Conservation (phyloP, 1,284 basidiomycete species). For the Marasmius oreades region DNA sequence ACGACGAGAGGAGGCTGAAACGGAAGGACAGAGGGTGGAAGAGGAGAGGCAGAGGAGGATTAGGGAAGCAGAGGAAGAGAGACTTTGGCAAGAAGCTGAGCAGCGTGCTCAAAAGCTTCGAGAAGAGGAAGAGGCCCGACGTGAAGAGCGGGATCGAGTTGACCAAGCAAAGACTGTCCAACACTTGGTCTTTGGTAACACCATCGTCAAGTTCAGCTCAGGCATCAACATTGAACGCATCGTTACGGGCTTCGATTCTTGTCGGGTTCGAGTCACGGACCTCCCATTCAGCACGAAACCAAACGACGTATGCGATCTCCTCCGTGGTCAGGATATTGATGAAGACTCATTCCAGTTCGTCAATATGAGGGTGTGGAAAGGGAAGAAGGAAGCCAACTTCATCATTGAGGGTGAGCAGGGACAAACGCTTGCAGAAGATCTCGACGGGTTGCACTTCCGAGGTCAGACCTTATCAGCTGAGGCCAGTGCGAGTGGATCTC, state of each 20-base stretch:
- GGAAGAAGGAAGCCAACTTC: constrained; percentile 32
- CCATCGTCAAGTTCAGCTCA: constrained; percentile 41
- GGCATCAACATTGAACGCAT: constrained; percentile 39
- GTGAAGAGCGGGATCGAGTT: constrained; percentile 18
- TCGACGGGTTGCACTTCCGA: constrained; percentile 42
- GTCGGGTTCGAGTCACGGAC: constrained; percentile 37
- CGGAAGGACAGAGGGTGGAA: not conserved
- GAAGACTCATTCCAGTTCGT: constrained; percentile 27
- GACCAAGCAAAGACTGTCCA: constrained; percentile 38
- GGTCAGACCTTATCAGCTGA: constrained; percentile 36
- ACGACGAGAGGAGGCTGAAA: not conserved
- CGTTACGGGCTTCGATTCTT: constrained; percentile 45
- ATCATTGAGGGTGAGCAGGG: constrained; percentile 36
- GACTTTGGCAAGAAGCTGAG: constrained; percentile 5
- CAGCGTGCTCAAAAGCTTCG: not conserved
- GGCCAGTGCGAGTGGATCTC: constrained; percentile 29
- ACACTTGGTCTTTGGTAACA: constrained; percentile 39
- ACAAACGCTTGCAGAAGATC: constrained; percentile 29
- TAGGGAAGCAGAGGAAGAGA: not conserved
- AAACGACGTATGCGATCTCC: constrained; percentile 36
- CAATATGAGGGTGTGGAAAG: constrained; percentile 21
- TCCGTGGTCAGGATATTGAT: constrained; percentile 35
- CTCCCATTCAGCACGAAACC: constrained; percentile 33
- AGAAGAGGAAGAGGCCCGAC: constrained; percentile 13
- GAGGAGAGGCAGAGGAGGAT: not conserved